These are phyloP conservation scores for Xylaria multiplex DNA, from an alignment of 2,329 filamentous ascomycete species.

Conservation along the genomic window DNA sequence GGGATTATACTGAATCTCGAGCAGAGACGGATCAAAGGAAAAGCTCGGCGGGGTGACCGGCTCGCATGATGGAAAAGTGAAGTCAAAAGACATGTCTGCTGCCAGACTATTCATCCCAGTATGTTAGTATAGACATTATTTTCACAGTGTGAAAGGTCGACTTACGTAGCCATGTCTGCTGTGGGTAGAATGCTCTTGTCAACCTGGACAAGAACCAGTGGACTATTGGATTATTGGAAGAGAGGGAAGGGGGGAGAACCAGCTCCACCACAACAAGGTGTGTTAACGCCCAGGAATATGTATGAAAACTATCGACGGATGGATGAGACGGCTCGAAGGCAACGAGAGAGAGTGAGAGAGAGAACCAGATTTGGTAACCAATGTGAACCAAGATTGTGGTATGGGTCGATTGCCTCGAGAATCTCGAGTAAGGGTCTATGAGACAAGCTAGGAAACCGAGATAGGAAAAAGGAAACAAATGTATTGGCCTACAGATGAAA, in stretches of 20 bases:
- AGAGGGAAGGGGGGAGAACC: constrained; percentile 44
- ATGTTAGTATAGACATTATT: constrained; percentile 44
- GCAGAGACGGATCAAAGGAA: constrained; percentile 65
- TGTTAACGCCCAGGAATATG: constrained; percentile 34
- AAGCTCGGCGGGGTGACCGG: constrained; percentile 62
- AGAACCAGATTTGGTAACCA: no score
- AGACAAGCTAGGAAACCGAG: constrained; percentile 42
- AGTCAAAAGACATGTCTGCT: constrained; percentile 71
- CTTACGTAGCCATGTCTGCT: constrained; percentile 58
- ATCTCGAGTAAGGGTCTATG: constrained; percentile 43
- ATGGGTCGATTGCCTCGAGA: constrained; percentile 39
- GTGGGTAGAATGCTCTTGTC: constrained; percentile 42
- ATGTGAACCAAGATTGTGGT: constrained; percentile 39
- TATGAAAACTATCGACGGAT: constrained; percentile 33
- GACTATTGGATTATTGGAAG: constrained; percentile 46
- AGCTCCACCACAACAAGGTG: constrained; percentile 42
- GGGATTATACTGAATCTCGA: constrained; percentile 64
- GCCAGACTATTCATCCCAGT: constrained; percentile 60
- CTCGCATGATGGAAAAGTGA: constrained; percentile 65
- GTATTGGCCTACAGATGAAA: constrained; percentile 48
- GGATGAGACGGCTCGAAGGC: constrained; percentile 40
- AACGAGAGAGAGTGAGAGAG: constrained; percentile 35
- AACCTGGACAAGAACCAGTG: constrained; percentile 43
- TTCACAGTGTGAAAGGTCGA: constrained; percentile 26
- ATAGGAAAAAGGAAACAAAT: constrained; percentile 42